Evolutionary conservation across 345 rosid genomes (phyloP).

Genomic region (Eucalyptus regnans): DNA sequence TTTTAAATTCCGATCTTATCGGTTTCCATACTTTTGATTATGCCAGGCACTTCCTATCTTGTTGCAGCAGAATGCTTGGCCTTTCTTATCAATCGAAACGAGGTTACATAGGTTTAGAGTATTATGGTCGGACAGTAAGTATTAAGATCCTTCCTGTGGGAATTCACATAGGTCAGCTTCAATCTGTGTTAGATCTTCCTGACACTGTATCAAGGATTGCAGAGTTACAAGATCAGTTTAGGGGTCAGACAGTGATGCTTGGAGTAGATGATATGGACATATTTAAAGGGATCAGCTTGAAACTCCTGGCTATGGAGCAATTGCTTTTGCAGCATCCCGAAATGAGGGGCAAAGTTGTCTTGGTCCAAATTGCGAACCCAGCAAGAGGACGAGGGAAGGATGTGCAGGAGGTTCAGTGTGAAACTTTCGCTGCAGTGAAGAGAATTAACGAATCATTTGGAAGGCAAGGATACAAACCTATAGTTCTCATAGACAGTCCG

Average conservation of each 20-base stretch:
- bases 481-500: slow-evolving; percentile 56
- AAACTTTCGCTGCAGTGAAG: slow-evolving; percentile 56
- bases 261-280: slow-evolving; percentile 98
- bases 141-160: slow-evolving; percentile 94
- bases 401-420: slow-evolving; percentile 71
- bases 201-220: slow-evolving; percentile 64
- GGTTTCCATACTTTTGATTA: slow-evolving; percentile 96
- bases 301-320: slow-evolving; percentile 93
- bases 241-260: slow-evolving; percentile 52
- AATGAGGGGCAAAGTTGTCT: slow-evolving; percentile 59
- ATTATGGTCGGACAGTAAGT: slow-evolving; percentile 79
- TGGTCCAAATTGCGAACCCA: slow-evolving; percentile 94
- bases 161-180: slow-evolving; percentile 82
- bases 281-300: slow-evolving; percentile 87
- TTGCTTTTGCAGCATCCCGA: slow-evolving; percentile 66
- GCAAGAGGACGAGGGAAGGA: slow-evolving; percentile 93
- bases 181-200: slow-evolving; percentile 55
- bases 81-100: slow-evolving; percentile 82
- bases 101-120: slow-evolving; percentile 85
- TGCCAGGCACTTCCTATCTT: slow-evolving; percentile 89
- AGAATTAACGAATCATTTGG: slow-evolving; percentile 76
- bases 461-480: slow-evolving; percentile 61
- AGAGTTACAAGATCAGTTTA: slow-evolving; percentile 51
- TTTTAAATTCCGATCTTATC: slow-evolving; percentile 72
- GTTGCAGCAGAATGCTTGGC: slow-evolving; percentile 96